phyloP scores from a whole-genome alignment of 768 basidiomycete genomes.

The Phlebiopsis gigantea region DNA sequence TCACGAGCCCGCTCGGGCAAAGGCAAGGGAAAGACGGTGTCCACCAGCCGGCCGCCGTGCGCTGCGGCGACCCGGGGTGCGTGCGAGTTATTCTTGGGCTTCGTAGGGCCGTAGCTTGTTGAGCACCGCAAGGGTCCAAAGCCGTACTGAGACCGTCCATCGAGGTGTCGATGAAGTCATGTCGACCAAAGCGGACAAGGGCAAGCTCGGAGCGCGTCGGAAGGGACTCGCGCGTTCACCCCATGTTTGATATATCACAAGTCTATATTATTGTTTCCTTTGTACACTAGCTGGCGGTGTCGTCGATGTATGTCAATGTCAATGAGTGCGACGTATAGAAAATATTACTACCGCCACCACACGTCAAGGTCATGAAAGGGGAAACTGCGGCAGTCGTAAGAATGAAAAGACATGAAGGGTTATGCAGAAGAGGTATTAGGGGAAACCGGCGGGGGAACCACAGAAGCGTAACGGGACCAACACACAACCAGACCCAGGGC shows the following conservation, averaged over 20 bases:
- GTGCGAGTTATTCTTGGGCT: too few species aligned
- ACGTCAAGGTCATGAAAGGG: constrained; percentile 14
- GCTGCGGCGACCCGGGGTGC: too few species aligned
- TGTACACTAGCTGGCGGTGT: constrained; percentile 6
- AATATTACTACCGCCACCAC: constrained; percentile 14
- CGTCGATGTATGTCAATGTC: constrained; percentile 13
- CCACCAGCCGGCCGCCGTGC: too few species aligned
- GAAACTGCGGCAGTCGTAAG: constrained; percentile 6
- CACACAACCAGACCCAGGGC: neutral
- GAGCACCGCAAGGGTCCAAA: too few species aligned
- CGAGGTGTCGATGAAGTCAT: too few species aligned
- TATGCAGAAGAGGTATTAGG: constrained; percentile 7
- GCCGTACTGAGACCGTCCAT: too few species aligned
- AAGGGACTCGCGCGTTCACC: too few species aligned
- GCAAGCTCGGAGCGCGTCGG: too few species aligned
- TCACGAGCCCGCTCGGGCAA: too few species aligned
- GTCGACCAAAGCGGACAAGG: too few species aligned
- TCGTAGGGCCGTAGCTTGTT: too few species aligned
- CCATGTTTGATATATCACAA: neutral
- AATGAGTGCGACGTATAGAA: constrained; percentile 14
- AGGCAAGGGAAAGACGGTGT: too few species aligned
- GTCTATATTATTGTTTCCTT: constrained; percentile 13
- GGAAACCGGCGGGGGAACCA: constrained; percentile 1
- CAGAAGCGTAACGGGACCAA: neutral
- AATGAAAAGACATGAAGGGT: constrained; percentile 2